Evolutionary conservation across 2,329 filamentous ascomycete species (phyloP).

Genomic region (Chaetomiaceae sp.): DNA sequence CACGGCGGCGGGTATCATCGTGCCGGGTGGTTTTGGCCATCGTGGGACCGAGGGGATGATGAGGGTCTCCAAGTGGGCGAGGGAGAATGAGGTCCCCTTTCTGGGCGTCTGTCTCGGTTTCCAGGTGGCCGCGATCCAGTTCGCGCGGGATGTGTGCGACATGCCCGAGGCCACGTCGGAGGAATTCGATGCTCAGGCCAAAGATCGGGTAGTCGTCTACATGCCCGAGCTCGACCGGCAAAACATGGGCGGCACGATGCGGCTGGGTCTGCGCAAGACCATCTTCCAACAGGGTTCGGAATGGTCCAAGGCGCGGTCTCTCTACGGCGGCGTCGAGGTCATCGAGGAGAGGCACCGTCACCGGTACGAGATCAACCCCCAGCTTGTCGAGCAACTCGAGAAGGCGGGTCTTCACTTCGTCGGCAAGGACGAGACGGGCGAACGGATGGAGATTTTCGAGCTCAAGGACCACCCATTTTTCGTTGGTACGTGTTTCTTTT

Average conservation of each 20-base stretch:
- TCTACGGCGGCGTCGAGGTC: constrained; percentile 55
- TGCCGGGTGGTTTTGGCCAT: constrained; percentile 74
- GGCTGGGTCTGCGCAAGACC: constrained; percentile 65
- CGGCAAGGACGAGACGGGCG: constrained; percentile 68
- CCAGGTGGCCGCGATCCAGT: constrained; percentile 90
- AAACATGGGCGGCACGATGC: constrained; percentile 77
- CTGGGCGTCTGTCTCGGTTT: constrained; percentile 63
- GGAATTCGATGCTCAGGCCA: constrained; percentile 52
- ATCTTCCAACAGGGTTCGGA: constrained; percentile 65
- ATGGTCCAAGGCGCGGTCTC: constrained; percentile 64
- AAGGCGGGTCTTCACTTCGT: constrained; percentile 64
- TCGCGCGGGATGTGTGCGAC: constrained; percentile 69
- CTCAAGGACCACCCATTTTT: constrained; percentile 73
- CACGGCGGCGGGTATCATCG: constrained; percentile 61
- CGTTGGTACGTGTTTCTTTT: constrained; percentile 37
- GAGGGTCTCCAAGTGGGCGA: constrained; percentile 77
- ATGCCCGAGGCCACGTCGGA: constrained; percentile 54
- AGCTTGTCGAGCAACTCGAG: constrained; percentile 59
- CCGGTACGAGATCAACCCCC: constrained; percentile 76
- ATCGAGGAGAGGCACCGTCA: constrained; percentile 70
- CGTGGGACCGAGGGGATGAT: constrained; percentile 91
- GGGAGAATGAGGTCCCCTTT: constrained; percentile 74
- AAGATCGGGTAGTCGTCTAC: constrained; percentile 72
- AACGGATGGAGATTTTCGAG: constrained; percentile 74
- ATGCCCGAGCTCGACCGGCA: constrained; percentile 78